Base-by-base conservation (phyloP, 371 early-diverging fungal species). In the Mucor saturninus region DNA sequence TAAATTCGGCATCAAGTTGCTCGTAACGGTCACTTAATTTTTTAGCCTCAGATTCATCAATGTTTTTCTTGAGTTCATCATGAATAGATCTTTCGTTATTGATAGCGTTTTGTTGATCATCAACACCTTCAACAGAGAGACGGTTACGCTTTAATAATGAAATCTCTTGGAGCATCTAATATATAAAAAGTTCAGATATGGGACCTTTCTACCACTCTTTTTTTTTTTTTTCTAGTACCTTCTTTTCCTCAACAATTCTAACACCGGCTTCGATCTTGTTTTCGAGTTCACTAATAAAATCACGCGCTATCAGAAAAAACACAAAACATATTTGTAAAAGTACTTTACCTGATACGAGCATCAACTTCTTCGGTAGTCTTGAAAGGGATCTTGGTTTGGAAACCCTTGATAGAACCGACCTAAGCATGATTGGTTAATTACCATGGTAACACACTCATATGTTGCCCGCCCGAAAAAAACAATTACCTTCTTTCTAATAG, bases 221-320 rank as follows among this genome's bases (percentile, higher is more conserved):
- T 2, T 54, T 15, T 32, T 40, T 55, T 26, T 42, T 14, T 37
- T 31, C 35, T 7, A 26, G 62, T 71, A 74, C 79, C 79, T 79
- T 77, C 79, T 95, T 94, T 79, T 96, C 97, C 62, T 95, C 96
- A 35, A 92, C 86, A 64, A 96, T 75, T 74, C 90, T 87, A 28
- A 76, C 83, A 67, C 95, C 95, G 43, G 81, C 80, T 64, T 90
- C 90, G 62, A 96, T 86, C 77, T 91, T 86, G 59, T 73, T 77
- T 71, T 96, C 95, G 59, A 91, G 76, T 56, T 86, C 83, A 65
- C 89, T 91, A 54, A 3, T 56, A 37, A 11, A 26, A 46, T 46
- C 28, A 21, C 91, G 90, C 10, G 26, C 42, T 45, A 60, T 31
- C 21, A 7, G 28, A 30, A 49, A 30, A 30, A 30, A 8, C 3